These are phyloP conservation scores for Ensete glaucum DNA, from an alignment of 176 grass and related monocot genomes.

Conservation along the genomic window DNA sequence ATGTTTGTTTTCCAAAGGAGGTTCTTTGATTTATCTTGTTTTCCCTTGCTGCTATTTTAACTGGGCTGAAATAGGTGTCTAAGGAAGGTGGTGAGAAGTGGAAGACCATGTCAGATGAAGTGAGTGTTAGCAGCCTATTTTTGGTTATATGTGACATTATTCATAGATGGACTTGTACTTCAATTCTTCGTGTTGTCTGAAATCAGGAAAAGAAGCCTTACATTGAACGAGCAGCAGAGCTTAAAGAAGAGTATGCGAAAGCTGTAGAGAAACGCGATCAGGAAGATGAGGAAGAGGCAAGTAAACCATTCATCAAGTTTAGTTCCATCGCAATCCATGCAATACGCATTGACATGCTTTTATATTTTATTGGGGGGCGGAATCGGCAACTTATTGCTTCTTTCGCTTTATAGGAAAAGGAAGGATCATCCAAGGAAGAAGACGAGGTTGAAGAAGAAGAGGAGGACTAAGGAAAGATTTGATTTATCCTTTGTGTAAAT, in stretches of 20 bases:
- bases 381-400: neutral
- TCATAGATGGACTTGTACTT: neutral
- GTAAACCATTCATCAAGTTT: too few species aligned
- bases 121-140: conserved; percentile 10
- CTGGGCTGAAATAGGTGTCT: conserved; percentile 25
- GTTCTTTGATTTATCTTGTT: neutral
- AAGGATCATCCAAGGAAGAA: neutral
- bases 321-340: too few species aligned
- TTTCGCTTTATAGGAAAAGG: neutral
- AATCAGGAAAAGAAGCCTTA: conserved; percentile 79
- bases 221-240: conserved; percentile 44
- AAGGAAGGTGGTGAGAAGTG: conserved; percentile 88
- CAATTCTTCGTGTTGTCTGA: neutral
- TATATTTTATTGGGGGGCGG: too few species aligned
- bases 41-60: too few species aligned
- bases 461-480: neutral
- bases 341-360: too few species aligned
- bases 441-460: neutral
- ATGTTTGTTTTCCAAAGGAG: neutral
- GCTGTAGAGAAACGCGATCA: conserved; percentile 17
- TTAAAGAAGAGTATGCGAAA: conserved; percentile 45
- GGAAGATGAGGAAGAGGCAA: conserved; percentile 36
- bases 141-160: neutral
- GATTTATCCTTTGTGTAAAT: neutral
- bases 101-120: conserved; percentile 64